Percentiles rank a stretch among this genome's conserved stretches.
These are phyloP conservation scores for Petasospora fabianii DNA, from an alignment of 1,139 yeast species.

Conservation along the genomic window DNA sequence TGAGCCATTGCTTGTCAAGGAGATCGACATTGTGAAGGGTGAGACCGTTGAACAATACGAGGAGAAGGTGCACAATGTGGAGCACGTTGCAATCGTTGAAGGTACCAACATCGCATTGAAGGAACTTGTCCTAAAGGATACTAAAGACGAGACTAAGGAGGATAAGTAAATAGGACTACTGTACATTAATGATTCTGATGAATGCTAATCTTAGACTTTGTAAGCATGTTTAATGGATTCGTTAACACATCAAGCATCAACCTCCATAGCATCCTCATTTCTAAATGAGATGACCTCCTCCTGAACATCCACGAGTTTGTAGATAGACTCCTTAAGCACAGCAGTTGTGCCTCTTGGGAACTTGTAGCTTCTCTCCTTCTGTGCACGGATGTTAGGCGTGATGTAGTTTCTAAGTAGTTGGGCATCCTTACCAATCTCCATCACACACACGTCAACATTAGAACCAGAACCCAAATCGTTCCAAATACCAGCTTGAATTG, in stretches of 20 bases:
- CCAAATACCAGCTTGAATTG: slow-evolving; percentile 98
- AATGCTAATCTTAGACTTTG: background rate
- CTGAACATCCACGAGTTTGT: slow-evolving; percentile 65
- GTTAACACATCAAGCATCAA: slow-evolving; percentile 41
- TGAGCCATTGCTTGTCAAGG: slow-evolving; percentile 78
- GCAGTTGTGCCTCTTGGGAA: slow-evolving; percentile 93
- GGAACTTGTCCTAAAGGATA: slow-evolving; percentile 29
- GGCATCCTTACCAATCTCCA: slow-evolving; percentile 91
- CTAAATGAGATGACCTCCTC: slow-evolving; percentile 50
- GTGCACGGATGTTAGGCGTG: slow-evolving; percentile 84
- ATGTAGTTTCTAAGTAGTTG: slow-evolving; percentile 78
- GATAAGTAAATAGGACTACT: background rate
- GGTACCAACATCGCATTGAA: slow-evolving; percentile 67
- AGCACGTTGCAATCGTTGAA: slow-evolving; percentile 89
- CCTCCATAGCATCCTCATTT: slow-evolving; percentile 60
- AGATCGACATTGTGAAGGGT: slow-evolving; percentile 62
- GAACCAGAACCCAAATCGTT: slow-evolving; percentile 98
- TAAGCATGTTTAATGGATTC: background rate
- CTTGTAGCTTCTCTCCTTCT: slow-evolving; percentile 77
- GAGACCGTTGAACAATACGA: slow-evolving; percentile 82
- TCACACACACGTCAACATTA: slow-evolving; percentile 93
- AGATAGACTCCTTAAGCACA: slow-evolving; percentile 60
- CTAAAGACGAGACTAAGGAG: slow-evolving; percentile 6
- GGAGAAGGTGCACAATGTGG: slow-evolving; percentile 74
- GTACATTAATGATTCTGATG: background rate